A percentile compares a stretch with the other conserved stretches of the same genome.
These are phyloP conservation scores for Cenchrus fungigraminus DNA, from an alignment of 176 grass and related monocot species.

Conservation along the genomic window DNA sequence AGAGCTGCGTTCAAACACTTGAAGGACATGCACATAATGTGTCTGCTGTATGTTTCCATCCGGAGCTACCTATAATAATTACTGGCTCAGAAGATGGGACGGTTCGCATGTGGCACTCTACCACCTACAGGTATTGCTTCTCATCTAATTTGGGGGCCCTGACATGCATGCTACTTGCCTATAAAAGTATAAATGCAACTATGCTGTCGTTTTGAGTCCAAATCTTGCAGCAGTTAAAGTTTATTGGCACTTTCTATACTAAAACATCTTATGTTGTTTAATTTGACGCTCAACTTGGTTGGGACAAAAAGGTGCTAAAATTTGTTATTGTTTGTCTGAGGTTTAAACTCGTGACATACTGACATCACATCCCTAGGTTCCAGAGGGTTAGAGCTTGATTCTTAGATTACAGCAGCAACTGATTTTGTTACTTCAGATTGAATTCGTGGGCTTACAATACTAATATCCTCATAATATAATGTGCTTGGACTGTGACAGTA, in stretches of 20 bases:
- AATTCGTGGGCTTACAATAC: background rate
- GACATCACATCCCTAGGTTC: background rate
- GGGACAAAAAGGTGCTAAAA: background rate
- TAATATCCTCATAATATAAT: background rate
- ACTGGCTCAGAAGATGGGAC: conserved; percentile 99
- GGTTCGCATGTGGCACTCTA: conserved; percentile 91
- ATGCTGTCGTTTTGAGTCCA: background rate
- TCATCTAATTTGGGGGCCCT: background rate
- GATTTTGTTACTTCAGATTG: background rate
- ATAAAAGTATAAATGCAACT: background rate
- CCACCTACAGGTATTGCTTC: conserved; percentile 78
- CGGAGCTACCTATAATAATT: conserved; percentile 97
- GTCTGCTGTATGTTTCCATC: conserved; percentile 95
- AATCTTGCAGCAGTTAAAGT: conserved; percentile 1
- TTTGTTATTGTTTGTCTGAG: background rate
- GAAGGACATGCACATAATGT: conserved; percentile 99
- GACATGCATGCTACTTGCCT: background rate
- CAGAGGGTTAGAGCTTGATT: background rate
- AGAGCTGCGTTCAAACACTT: conserved; percentile 97
- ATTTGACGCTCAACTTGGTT: background rate
- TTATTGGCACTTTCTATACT: background rate
- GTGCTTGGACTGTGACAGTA: background rate
- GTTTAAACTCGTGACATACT: background rate
- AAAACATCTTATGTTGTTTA: background rate
- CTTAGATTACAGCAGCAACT: background rate